These are phyloP conservation scores for Chrysoporthe deuterocubensis DNA, from an alignment of 2,329 filamentous ascomycete genomes.

Conservation along the genomic window DNA sequence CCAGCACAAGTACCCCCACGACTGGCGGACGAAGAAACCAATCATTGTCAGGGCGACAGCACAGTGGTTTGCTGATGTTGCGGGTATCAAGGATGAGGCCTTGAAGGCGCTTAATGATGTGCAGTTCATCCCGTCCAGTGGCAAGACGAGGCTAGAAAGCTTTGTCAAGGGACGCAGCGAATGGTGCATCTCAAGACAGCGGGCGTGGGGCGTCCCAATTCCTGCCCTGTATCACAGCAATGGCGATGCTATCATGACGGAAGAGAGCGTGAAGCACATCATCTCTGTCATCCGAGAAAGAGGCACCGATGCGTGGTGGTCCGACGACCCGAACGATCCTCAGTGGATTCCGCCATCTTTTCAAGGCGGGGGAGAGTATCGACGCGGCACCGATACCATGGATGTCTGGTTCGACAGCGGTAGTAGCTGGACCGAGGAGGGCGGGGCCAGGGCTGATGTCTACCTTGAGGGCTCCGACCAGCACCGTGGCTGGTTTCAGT, in stretches of 20 bases:
- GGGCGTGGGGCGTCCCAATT: constrained; percentile 96
- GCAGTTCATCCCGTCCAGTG: constrained; percentile 76
- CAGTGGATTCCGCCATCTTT: constrained; percentile 76
- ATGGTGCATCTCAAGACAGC: constrained; percentile 97
- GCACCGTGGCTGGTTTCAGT: constrained; percentile 98
- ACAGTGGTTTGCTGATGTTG: constrained; percentile 97
- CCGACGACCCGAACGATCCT: constrained; percentile 73
- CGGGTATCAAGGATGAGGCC: constrained; percentile 75
- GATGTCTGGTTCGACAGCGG: constrained; percentile 99
- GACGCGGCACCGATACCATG: constrained; percentile 92
- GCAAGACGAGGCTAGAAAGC: constrained; percentile 75
- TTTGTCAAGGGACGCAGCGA: constrained; percentile 89
- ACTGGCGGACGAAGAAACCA: constrained; percentile 94
- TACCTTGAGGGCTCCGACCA: constrained; percentile 96
- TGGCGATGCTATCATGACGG: constrained; percentile 77
- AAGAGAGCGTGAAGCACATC: constrained; percentile 81
- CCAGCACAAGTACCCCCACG: constrained; percentile 93
- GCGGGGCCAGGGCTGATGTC: constrained; percentile 69
- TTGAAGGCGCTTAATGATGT: constrained; percentile 72
- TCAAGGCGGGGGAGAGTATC: constrained; percentile 57
- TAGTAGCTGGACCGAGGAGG: constrained; percentile 78
- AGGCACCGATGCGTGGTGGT: constrained; percentile 94
- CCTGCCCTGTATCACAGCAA: constrained; percentile 80
- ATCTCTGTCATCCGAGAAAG: constrained; percentile 76
- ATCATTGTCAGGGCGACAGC: constrained; percentile 91